Base-by-base conservation (phyloP, 805 yeast species). In the Spathaspora gorwiae region DNA sequence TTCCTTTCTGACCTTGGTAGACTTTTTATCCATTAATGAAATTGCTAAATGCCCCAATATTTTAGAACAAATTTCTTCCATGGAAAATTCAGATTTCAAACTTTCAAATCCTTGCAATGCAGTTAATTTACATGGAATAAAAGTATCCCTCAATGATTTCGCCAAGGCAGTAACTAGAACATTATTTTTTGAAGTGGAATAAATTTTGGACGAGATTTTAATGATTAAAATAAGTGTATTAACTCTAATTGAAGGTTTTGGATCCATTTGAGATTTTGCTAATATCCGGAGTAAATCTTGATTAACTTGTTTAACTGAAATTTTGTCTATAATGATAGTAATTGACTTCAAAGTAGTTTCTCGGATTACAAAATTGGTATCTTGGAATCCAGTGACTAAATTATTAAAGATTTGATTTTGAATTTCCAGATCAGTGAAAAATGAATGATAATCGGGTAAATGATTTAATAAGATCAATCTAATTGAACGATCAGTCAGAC, bases 161-260 rank as follows among this genome's bases (percentile, higher is more conserved):
- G 87, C 78, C 54, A 87, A 84, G 0, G 97, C 98, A 1, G 97
- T 89, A 2, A 89, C 81, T 40, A 94, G 67, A 2, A 94, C 96
- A 19, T 81, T 82, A 8, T 87, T 73, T 47, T 90, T 74, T 3
- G 85, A 70, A 12, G 60, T 63, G 15, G 69, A 56, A 54, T 80
- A 81, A 53, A 89, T 75, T 47, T 71, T 65, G 30, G 72, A 61
- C 0, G 94, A 82, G 38, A 89, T 79, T 44, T 79, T 79, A 35
- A 85, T 80, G 31, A 89, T 73, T 37, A 87, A 73, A 15, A 84
- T 72, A 12, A 88, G 78, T 0, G 95, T 87, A 55, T 84, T 85
- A 3, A 88, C 85, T 53, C 96, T 67, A 29, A 89, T 83, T 9
- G 85, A 84, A 1, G 92, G 83, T 41, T 79, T 80, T 5, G 80